A percentile compares a stretch with the other conserved stretches of the same genome.
Evolutionary conservation across 805 yeast species (phyloP).

Genomic region (Kuraishia capsulata): DNA sequence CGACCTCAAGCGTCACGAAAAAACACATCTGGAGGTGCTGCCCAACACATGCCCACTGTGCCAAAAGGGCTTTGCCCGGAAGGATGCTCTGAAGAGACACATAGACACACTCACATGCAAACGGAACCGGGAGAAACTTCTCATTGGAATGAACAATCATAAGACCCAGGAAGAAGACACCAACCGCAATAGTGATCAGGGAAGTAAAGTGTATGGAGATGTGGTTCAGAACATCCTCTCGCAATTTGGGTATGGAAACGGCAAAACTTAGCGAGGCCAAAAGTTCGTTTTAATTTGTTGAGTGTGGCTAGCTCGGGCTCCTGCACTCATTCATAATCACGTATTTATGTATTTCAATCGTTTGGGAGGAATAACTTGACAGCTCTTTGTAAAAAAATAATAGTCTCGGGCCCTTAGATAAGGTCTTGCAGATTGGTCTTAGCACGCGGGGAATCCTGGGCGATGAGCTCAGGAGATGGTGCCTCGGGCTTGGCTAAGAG

Average conservation of each 20-base stretch:
- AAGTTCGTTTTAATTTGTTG: no score
- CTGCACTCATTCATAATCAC: no score
- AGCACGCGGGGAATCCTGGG: no score
- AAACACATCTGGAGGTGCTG: constrained; percentile 61
- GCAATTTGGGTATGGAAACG: constrained; percentile 3
- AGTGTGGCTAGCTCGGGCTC: no score
- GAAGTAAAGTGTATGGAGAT: not conserved
- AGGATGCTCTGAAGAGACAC: constrained; percentile 75
- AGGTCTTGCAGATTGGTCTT: no score
- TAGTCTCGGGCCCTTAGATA: no score
- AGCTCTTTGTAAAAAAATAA: no score
- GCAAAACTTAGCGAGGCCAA: no score
- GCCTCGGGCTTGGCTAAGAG: no score
- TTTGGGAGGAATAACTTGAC: no score
- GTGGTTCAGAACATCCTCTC: constrained; percentile 3
- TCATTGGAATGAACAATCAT: constrained; percentile 9
- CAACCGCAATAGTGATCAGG: constrained; percentile 1
- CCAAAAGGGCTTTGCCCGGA: constrained; percentile 78
- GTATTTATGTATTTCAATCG: no score
- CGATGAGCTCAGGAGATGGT: no score
- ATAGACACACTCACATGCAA: constrained; percentile 67
- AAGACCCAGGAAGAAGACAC: not conserved
- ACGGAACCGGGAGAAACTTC: constrained; percentile 52
- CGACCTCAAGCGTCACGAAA: constrained; percentile 67
- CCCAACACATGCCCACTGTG: constrained; percentile 71